Conservation (phyloP, 2,329 filamentous ascomycete species). For the Claviceps capensis region DNA sequence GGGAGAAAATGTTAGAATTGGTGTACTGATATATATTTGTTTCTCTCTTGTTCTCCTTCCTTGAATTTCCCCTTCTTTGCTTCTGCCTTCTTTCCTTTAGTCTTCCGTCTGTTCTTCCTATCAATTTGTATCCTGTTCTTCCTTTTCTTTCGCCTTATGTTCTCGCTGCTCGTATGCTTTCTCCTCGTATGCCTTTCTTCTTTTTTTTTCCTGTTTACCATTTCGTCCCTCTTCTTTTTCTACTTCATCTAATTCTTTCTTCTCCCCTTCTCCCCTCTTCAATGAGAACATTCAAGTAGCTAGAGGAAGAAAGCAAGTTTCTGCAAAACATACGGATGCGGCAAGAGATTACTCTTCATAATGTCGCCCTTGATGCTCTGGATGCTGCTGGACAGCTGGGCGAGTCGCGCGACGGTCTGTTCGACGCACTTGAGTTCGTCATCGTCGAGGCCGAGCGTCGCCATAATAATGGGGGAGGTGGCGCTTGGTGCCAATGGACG, state of each 20-base stretch:
- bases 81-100: too few species aligned
- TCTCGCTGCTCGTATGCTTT: too few species aligned
- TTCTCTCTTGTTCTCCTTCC: too few species aligned
- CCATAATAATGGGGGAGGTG: conserved; percentile 16
- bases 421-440: conserved; percentile 58
- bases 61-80: too few species aligned
- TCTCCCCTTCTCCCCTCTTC: too few species aligned
- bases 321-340: conserved; percentile 40
- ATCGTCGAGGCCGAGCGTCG: conserved; percentile 34
- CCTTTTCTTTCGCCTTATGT: too few species aligned
- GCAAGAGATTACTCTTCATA: conserved; percentile 49
- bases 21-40: too few species aligned
- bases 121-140: too few species aligned
- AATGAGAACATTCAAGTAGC: too few species aligned
- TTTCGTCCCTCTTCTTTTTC: background rate
- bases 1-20: background rate
- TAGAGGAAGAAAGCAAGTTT: background rate
- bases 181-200: too few species aligned
- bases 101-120: too few species aligned
- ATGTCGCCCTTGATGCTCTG: conserved; percentile 49
- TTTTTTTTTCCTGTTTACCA: background rate
- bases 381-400: conserved; percentile 56
- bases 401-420: conserved; percentile 53
- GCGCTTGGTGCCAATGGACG: background rate
- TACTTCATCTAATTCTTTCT: background rate